These are phyloP conservation scores for Leucocoprinus birnbaumii DNA, from an alignment of 768 basidiomycete species.

Conservation along the genomic window DNA sequence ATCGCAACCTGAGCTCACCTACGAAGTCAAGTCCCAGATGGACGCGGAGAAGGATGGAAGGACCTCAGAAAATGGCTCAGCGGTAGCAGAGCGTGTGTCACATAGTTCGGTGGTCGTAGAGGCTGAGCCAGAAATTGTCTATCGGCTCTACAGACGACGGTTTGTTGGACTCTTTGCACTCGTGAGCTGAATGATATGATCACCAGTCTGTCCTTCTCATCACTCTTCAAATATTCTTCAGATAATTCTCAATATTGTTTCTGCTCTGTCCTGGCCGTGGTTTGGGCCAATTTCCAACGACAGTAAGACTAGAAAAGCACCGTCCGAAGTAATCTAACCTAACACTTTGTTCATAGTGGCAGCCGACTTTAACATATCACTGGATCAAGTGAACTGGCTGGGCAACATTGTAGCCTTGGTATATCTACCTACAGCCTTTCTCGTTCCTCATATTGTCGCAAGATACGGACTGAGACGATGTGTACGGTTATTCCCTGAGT, in stretches of 20 bases:
- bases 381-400: slow-evolving; percentile 79
- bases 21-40: neutral
- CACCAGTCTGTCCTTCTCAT: too few species aligned
- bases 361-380: slow-evolving; percentile 60
- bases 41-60: neutral
- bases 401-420: slow-evolving; percentile 63
- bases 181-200: slow-evolving; percentile 44
- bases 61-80: neutral
- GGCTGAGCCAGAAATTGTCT: slow-evolving; percentile 21
- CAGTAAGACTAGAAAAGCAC: too few species aligned
- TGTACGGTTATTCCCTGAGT: slow-evolving; percentile 38
- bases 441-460: slow-evolving; percentile 54
- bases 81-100: neutral
- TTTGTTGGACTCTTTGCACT: slow-evolving; percentile 65
- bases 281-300: slow-evolving; percentile 80
- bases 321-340: neutral
- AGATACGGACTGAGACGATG: slow-evolving; percentile 60
- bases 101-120: neutral
- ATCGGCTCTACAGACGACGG: slow-evolving; percentile 67
- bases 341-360: slow-evolving; percentile 39
- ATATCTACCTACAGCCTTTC: slow-evolving; percentile 60
- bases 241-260: slow-evolving; percentile 60
- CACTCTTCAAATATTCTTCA: too few species aligned
- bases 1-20: neutral
- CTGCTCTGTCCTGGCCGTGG: slow-evolving; percentile 75